Evolutionary conservation across 331 rosid genomes (phyloP).

Genomic region (Phaseolus coccineus): DNA sequence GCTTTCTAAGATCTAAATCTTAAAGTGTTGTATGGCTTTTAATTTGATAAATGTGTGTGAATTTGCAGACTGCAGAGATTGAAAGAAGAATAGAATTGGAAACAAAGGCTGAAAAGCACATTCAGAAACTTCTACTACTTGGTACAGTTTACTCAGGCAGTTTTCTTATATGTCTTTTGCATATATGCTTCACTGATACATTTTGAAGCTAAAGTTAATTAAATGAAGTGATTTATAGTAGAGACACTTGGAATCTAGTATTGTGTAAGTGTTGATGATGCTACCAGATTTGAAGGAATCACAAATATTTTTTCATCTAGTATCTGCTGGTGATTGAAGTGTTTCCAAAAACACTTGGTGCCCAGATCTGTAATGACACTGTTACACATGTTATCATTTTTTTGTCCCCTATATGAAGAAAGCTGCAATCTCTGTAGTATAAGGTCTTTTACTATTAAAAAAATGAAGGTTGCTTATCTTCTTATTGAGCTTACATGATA

Average conservation of each 20-base stretch:
- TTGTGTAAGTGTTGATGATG: conserved; percentile 9
- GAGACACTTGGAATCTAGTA: conserved; percentile 18
- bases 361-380: neutral
- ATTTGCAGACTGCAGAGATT: conserved; percentile 58
- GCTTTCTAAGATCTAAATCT: conserved; percentile 15
- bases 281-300: conserved; percentile 14
- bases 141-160: conserved; percentile 57
- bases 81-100: conserved; percentile 60
- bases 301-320: neutral
- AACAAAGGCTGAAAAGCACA: conserved; percentile 65
- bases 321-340: neutral
- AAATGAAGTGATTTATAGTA: neutral
- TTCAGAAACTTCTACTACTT: conserved; percentile 92
- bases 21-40: conserved; percentile 28
- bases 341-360: conserved; percentile 1
- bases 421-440: neutral
- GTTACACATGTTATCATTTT: neutral
- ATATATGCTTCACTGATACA: conserved; percentile 11
- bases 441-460: conserved; percentile 1
- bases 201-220: conserved; percentile 30
- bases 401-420: conserved; percentile 5
- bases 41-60: conserved; percentile 28
- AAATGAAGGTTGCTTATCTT: neutral
- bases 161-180: conserved; percentile 15
- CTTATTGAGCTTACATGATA: neutral